phyloP scores from a whole-genome alignment of 2,329 filamentous ascomycete genomes.

The Cladorrhinum sp. region DNA sequence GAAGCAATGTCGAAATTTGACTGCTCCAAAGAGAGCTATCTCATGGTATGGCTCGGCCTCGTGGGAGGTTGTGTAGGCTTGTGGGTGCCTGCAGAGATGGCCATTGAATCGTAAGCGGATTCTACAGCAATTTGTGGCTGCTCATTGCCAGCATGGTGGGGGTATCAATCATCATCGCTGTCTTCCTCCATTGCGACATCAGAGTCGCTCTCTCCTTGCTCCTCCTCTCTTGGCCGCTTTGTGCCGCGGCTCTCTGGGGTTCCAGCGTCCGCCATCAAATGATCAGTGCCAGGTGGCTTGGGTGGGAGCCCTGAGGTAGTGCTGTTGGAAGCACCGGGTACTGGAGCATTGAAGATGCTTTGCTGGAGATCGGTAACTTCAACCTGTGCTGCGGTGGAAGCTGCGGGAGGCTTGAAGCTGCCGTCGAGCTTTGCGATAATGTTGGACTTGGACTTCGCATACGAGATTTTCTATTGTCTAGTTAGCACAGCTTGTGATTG shows the following conservation, averaged over 20 bases:
- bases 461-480: constrained; percentile 71
- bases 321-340: constrained; percentile 48
- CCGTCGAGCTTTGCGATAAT: constrained; percentile 89
- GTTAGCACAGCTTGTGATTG: constrained; percentile 13
- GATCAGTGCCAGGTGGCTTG: constrained; percentile 49
- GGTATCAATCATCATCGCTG: constrained; percentile 63
- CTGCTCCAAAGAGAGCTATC: constrained; percentile 65
- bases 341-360: constrained; percentile 72
- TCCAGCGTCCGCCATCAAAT: constrained; percentile 49
- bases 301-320: constrained; percentile 40
- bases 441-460: constrained; percentile 86
- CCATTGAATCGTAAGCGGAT: constrained; percentile 23
- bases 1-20: constrained; percentile 71
- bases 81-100: constrained; percentile 70
- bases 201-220: constrained; percentile 59
- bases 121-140: neutral
- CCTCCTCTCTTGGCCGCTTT: constrained; percentile 70
- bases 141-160: constrained; percentile 11
- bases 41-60: constrained; percentile 86
- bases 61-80: constrained; percentile 78
- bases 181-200: constrained; percentile 67
- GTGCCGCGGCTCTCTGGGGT: constrained; percentile 57
- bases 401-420: constrained; percentile 70
- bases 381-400: constrained; percentile 50
- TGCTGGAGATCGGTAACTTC: constrained; percentile 73